phyloP scores from a whole-genome alignment of 129 eudicot species.

The Silybum marianum region DNA sequence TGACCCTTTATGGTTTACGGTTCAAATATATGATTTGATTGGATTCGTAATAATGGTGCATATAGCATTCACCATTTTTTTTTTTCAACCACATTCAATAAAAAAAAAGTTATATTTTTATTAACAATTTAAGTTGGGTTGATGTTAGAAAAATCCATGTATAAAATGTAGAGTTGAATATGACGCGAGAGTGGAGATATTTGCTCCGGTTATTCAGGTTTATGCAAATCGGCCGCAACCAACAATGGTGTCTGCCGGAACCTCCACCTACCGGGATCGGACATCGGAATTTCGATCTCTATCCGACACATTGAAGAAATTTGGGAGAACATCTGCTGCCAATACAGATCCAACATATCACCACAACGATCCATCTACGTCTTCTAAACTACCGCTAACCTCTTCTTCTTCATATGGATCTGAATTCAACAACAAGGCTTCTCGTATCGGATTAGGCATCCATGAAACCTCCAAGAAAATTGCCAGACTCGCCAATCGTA shows the following conservation, averaged over 20 bases:
- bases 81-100: too few species aligned
- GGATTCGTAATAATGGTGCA: too few species aligned
- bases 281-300: conserved; percentile 74
- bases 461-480: conserved; percentile 72
- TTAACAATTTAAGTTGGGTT: neutral
- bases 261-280: conserved; percentile 67
- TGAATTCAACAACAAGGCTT: conserved; percentile 71
- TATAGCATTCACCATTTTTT: too few species aligned
- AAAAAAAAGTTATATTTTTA: too few species aligned
- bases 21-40: too few species aligned
- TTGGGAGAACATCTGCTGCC: conserved; percentile 36
- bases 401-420: conserved; percentile 52
- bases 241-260: conserved; percentile 60
- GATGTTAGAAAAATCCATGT: neutral
- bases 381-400: conserved; percentile 22
- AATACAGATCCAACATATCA: conserved; percentile 34
- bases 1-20: too few species aligned
- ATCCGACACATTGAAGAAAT: conserved; percentile 53
- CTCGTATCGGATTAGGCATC: conserved; percentile 61
- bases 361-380: conserved; percentile 35
- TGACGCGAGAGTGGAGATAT: conserved; percentile 18
- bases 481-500: conserved; percentile 56
- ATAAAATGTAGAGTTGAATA: neutral
- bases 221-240: conserved; percentile 6
- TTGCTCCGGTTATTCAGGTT: conserved; percentile 21